Evolutionary conservation across 73 alveolate genomes (phyloP).

Genomic region (Paramecium sonneborni): DNA sequence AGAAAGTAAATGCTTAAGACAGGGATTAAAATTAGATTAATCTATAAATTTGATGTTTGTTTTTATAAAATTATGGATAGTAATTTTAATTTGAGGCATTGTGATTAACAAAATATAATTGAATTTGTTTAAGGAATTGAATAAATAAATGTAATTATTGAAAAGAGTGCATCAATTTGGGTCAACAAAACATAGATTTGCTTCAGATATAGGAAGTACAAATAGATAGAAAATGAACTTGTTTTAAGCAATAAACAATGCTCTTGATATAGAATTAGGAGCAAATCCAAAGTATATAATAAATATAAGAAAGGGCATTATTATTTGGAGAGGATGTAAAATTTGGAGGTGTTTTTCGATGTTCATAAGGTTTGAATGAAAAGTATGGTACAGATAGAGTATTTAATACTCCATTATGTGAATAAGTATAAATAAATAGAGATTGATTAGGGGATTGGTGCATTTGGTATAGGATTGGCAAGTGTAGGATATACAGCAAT

Average conservation of each 20-base stretch:
- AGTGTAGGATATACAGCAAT: conserved; percentile 89
- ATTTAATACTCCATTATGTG: conserved; percentile 93
- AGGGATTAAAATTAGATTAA: no score
- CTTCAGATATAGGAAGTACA: conserved; percentile 41
- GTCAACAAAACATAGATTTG: conserved; percentile 58
- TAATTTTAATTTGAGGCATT: neutral
- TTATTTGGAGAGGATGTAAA: conserved; percentile 96
- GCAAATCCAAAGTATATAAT: conserved; percentile 69
- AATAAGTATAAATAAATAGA: neutral
- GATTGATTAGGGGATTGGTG: conserved; percentile 86
- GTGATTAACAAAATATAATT: neutral
- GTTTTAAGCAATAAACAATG: conserved; percentile 76
- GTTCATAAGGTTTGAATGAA: conserved; percentile 87
- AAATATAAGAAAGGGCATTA: conserved; percentile 2
- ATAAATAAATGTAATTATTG: conserved; percentile 11
- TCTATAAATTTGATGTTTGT: no score
- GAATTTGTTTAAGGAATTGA: neutral
- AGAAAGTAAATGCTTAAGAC: no score
- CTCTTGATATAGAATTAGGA: conserved; percentile 82
- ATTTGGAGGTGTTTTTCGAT: conserved; percentile 96
- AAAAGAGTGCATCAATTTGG: conserved; percentile 22
- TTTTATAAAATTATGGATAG: neutral
- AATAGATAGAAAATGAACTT: conserved; percentile 70
- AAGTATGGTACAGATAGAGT: conserved; percentile 92
- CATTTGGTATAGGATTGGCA: conserved; percentile 94